Evolutionary conservation across 1,284 basidiomycete genomes (phyloP).

Genomic region (Apiotrichum gracile): DNA sequence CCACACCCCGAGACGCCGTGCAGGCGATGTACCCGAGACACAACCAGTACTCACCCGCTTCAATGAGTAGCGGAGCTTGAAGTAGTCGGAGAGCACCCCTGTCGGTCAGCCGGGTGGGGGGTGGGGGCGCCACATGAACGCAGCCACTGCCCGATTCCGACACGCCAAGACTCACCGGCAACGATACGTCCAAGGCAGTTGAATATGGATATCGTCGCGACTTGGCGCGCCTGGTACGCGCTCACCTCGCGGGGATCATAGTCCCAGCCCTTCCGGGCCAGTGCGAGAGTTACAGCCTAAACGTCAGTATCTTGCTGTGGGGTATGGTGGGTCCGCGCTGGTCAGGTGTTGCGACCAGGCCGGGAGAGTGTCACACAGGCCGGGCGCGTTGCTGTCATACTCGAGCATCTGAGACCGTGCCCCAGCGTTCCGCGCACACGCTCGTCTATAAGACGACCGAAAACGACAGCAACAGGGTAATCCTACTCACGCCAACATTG

Average conservation of each 20-base stretch:
- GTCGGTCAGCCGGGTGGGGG: background rate
- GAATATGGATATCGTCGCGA: conserved; percentile 74
- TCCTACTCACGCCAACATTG: conserved; percentile 63
- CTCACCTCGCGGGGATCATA: conserved; percentile 64
- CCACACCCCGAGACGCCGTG: no score
- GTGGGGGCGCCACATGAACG: no score
- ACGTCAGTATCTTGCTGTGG: no score
- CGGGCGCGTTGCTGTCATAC: background rate
- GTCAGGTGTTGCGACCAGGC: background rate
- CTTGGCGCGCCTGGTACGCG: conserved; percentile 75
- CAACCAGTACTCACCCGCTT: conserved; percentile 50
- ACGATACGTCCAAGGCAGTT: conserved; percentile 76
- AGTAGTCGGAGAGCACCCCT: conserved; percentile 69
- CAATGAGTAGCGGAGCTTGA: conserved; percentile 56
- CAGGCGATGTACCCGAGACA: background rate
- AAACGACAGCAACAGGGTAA: no score
- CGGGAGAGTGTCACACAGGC: background rate
- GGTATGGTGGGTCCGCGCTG: no score
- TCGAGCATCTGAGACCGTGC: no score
- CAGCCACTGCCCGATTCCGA: no score
- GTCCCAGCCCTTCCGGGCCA: conserved; percentile 61
- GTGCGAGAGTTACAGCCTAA: conserved; percentile 76
- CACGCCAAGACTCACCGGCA: conserved; percentile 54
- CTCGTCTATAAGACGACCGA: no score
- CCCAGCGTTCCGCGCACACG: no score